These are phyloP conservation scores for Syzygium jambos DNA, from an alignment of 345 rosid genomes.

Conservation along the genomic window DNA sequence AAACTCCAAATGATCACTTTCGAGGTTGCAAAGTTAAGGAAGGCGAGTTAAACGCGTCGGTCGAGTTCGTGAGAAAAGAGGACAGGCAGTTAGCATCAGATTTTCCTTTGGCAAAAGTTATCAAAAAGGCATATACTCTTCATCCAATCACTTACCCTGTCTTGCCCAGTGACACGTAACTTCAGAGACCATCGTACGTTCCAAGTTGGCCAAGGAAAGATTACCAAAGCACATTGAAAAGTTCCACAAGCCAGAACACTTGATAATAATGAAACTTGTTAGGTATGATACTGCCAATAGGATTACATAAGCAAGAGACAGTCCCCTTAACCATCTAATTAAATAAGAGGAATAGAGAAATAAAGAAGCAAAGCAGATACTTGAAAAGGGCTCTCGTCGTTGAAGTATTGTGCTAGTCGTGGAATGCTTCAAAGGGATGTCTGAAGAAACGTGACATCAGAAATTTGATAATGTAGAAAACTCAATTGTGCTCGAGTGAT, in stretches of 20 bases:
- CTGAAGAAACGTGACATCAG: not conserved
- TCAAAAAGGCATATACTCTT: not conserved
- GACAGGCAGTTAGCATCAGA: not conserved
- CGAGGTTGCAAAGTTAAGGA: not conserved
- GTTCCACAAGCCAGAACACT: not conserved
- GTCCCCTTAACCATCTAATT: not conserved
- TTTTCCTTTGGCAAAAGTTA: not conserved
- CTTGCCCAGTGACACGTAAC: not conserved
- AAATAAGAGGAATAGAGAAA: not conserved
- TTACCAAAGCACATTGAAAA: not conserved
- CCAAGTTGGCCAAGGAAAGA: not conserved
- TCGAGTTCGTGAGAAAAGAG: not conserved
- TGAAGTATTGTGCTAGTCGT: not conserved
- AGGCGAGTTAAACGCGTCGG: not conserved
- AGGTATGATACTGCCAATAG: not conserved
- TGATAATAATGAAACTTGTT: not conserved
- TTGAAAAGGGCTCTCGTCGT: not conserved
- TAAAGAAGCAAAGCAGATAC: not conserved
- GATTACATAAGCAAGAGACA: not conserved
- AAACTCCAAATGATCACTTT: not conserved
- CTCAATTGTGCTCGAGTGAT: not conserved
- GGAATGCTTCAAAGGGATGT: not conserved
- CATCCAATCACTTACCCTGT: not conserved
- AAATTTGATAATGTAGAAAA: not conserved
- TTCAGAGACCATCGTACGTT: not conserved